phyloP scores from a whole-genome alignment of 768 basidiomycete genomes.

The Auriscalpium orientale region DNA sequence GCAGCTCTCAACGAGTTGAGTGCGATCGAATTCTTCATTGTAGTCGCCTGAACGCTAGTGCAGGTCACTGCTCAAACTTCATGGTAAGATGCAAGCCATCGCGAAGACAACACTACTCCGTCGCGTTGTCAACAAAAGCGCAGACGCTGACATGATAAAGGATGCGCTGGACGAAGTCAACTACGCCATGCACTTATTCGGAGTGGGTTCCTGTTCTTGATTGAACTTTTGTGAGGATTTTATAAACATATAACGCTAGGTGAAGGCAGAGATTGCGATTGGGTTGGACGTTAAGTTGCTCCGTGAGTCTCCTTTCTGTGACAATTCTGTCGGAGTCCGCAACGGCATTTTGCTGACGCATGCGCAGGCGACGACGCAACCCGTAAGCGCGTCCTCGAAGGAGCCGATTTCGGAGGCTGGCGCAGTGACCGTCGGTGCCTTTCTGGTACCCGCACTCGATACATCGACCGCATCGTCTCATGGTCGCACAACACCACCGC shows the following conservation, averaged over 20 bases:
- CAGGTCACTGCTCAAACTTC: background rate
- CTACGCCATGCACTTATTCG: background rate
- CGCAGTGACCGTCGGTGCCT: conserved; percentile 6
- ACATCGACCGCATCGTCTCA: conserved; percentile 6
- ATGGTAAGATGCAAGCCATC: background rate
- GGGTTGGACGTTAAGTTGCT: background rate
- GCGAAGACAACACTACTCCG: background rate
- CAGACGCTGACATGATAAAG: background rate
- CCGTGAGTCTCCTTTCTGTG: background rate
- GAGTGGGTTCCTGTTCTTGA: background rate
- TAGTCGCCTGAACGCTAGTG: background rate
- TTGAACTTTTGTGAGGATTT: background rate
- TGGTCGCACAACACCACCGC: conserved; percentile 6
- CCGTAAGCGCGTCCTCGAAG: conserved; percentile 4
- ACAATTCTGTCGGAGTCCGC: background rate
- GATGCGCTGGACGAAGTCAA: background rate
- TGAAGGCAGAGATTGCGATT: background rate
- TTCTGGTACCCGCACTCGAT: conserved; percentile 7
- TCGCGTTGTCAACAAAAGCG: background rate
- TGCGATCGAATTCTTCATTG: background rate
- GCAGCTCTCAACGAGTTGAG: background rate
- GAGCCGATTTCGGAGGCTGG: conserved; percentile 6
- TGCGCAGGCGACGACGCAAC: conserved; percentile 3
- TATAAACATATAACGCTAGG: background rate
- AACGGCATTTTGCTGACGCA: background rate